phyloP scores from a whole-genome alignment of 2,329 filamentous ascomycete species.

The Ceratocystis ficicola region DNA sequence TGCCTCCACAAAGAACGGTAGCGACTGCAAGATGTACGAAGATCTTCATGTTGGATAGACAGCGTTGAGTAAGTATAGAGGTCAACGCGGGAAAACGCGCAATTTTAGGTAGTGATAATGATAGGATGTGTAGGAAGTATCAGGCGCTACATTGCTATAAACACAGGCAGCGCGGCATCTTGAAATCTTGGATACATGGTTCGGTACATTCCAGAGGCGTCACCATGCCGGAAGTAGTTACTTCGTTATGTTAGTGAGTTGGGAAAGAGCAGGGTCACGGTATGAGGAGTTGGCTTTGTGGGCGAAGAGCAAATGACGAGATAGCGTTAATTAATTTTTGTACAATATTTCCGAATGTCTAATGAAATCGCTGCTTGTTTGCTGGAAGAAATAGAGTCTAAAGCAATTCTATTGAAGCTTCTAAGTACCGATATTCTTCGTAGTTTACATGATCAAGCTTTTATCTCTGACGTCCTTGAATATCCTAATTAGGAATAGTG shows the following conservation, averaged over 20 bases:
- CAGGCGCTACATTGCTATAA: background rate
- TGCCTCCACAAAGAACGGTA: background rate
- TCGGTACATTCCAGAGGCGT: background rate
- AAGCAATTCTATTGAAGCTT: no score
- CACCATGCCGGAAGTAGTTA: background rate
- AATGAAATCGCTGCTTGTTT: no score
- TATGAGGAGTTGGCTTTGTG: no score
- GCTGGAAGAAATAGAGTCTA: no score
- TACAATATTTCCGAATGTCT: no score
- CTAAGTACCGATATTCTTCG: no score
- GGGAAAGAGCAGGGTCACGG: background rate
- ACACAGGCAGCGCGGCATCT: background rate
- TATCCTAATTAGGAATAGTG: background rate
- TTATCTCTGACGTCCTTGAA: background rate
- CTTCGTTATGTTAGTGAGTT: background rate
- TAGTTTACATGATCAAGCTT: no score
- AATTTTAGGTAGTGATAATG: no score
- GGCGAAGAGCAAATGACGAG: no score
- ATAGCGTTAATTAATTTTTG: no score
- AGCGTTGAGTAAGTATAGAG: background rate
- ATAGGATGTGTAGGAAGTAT: no score
- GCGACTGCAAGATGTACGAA: background rate
- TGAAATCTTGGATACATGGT: background rate
- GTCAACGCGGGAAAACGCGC: background rate
- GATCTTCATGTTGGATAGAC: background rate